Conservation (phyloP, 106 monocot genomes). For the Dendrobium nobile region DNA sequence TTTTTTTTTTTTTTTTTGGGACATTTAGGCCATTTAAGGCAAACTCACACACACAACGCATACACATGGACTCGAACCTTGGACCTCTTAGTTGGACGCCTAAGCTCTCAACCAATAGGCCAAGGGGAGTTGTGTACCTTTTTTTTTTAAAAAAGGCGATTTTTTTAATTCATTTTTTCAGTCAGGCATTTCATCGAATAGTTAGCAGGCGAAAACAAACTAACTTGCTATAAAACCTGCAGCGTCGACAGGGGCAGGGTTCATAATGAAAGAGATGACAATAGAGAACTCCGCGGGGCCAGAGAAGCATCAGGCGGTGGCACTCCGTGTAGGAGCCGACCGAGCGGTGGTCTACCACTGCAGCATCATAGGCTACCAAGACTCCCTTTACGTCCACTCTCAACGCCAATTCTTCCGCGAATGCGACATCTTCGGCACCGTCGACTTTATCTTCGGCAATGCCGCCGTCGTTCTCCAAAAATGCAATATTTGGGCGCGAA, state of each 20-base stretch:
- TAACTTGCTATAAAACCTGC: slow-evolving; percentile 1
- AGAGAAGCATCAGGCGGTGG: slow-evolving; percentile 74
- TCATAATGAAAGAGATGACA: slow-evolving; percentile 77
- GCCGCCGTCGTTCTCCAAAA: slow-evolving; percentile 81
- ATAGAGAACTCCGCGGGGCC: slow-evolving; percentile 81
- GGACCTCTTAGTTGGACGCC: too few relatives aligned
- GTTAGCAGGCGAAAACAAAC: background rate
- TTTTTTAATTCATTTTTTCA: background rate
- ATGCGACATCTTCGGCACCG: slow-evolving; percentile 84
- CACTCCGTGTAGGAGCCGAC: slow-evolving; percentile 72
- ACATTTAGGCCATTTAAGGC: too few relatives aligned
- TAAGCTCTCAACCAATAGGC: too few relatives aligned
- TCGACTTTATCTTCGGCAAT: slow-evolving; percentile 95
- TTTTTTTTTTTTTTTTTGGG: too few relatives aligned
- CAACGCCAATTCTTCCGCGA: slow-evolving; percentile 80
- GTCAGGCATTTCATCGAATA: slow-evolving; percentile 2
- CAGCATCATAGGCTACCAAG: slow-evolving; percentile 76
- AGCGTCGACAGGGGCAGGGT: slow-evolving; percentile 65
- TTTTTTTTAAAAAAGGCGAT: too few relatives aligned
- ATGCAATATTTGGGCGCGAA: slow-evolving; percentile 64
- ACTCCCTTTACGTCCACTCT: slow-evolving; percentile 80
- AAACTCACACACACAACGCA: too few relatives aligned
- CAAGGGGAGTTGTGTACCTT: too few relatives aligned
- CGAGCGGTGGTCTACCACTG: slow-evolving; percentile 70
- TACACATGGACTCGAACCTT: too few relatives aligned